Percentiles rank a stretch among this genome's conserved stretches.
phyloP scores from a whole-genome alignment of 768 basidiomycete genomes.

The Rhizopogon vinicolor region DNA sequence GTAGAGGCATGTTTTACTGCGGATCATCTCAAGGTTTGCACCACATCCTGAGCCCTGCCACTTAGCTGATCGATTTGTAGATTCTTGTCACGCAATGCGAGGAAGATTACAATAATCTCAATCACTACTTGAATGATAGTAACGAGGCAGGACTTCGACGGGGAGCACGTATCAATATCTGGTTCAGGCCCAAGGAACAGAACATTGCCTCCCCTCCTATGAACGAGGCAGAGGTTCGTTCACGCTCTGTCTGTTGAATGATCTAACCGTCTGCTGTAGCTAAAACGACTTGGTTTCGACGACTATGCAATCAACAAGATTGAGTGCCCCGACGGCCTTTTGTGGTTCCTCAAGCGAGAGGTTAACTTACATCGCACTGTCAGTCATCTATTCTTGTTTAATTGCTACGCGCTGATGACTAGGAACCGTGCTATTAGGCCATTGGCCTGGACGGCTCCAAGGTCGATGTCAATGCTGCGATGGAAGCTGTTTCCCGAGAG shows the following conservation, averaged over 20 bases:
- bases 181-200: conserved; percentile 51
- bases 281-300: conserved; percentile 63
- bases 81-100: conserved; percentile 82
- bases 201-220: conserved; percentile 48
- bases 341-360: conserved; percentile 62
- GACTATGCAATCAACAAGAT: conserved; percentile 82
- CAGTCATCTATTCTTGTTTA: conserved; percentile 15
- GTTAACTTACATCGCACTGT: conserved; percentile 73
- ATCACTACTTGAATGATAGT: conserved; percentile 62
- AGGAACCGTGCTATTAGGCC: conserved; percentile 38
- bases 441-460: conserved; percentile 47
- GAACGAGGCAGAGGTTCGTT: conserved; percentile 51
- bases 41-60: not conserved
- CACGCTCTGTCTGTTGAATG: not conserved
- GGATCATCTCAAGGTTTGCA: conserved; percentile 58
- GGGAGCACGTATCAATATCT: conserved; percentile 54
- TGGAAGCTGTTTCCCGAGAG: conserved; percentile 52
- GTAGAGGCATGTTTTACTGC: conserved; percentile 69
- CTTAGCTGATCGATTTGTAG: conserved; percentile 32
- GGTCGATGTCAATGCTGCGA: conserved; percentile 52
- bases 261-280: conserved; percentile 34
- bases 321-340: conserved; percentile 69
- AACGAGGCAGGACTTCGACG: conserved; percentile 45
- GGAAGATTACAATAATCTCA: conserved; percentile 75
- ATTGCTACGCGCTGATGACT: not conserved